Evolutionary conservation across 1,284 basidiomycete genomes (phyloP), one percentile per base, ranked within the genome.

Genomic region (Pseudozyma hubeiensis): DNA sequence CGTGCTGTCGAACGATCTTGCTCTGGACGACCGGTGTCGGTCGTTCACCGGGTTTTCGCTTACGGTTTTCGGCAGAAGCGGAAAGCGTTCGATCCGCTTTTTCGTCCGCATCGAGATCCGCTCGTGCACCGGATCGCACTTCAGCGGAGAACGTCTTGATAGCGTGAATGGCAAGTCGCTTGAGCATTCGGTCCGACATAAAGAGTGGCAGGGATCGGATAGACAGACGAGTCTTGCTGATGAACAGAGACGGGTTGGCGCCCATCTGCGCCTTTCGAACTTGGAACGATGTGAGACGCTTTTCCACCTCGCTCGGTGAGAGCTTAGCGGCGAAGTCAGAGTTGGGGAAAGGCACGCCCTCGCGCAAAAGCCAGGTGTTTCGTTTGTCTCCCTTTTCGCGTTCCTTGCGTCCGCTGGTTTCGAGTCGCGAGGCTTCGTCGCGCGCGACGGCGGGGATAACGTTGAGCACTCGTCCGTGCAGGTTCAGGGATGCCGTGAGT

Each of bases 301-400:
- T 73, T 47, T 84, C 81, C 11, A 65, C 73, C 53, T 83, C 81
- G 40, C 60, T 67, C 17, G 79, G 75, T 2, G 69, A 58, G 7
- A 80, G 49, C 10, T 48, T 52, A 16, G 50, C 54, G 1, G 70
- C 71, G 37, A 83, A 67, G 5, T 75, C 57, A 9, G 75, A 71
- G 29, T 78, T 76, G 16, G 82, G 81, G 30, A 84, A 69, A 0
- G 82, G 82, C 8, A 84, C 82, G 24, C 83, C 97, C 88, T 99
- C 97, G 24, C 93, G 90, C 80, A 99, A 89, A 55, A 99, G 89
- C 85, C 98, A 98, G 77, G 97, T 90, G 84, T 98, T 97, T 19
- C 96, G 89, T 85, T 97, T 97, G 85, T 99, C 97, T 1, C 91
- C 91, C 85, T 95, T 95, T 84, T 94, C 91, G 53, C 94, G 88